Evolutionary conservation across 2,329 filamentous ascomycete species (phyloP), one percentile per base, ranked within the genome.

Genomic region (Pseudocercospora pini-densiflorae): DNA sequence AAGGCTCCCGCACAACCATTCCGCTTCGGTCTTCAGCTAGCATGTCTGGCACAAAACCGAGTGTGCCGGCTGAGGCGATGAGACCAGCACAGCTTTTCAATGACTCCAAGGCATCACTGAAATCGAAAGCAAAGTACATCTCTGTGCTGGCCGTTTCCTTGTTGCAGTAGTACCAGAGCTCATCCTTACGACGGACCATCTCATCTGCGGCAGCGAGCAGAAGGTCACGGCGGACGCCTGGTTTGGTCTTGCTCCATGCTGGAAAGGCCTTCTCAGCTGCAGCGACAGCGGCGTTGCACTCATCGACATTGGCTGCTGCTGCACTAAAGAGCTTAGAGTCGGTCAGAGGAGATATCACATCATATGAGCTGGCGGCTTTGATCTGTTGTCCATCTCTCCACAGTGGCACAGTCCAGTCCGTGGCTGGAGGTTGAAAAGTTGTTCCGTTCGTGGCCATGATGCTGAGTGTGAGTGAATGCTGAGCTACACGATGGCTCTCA

Each of bases 231-330:
- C 91, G 89, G 24, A 83, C 75, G n/a, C 81, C 73, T 1, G 88
- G 86, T 51, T 86, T 87, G 1, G 85, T 86, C 70, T 85, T 86
- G 57, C 85, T 84, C 92, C 92, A 95, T 62, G 83, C 79, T 43
- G 84, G 85, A 76, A 92, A 89, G 0, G 92, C 91, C n/a, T 83
- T 81, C 23, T 88, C 81, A 0, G 91, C 90, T n/a, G 88, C 85
- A 10, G 79, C 79, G n/a, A 85, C 79, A 19, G 88, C 88, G 68
- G 86, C 82, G 3, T 81, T 79, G 47, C 85, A 85, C 69, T 88
- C 83, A 5, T 81, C 77, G 33, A 85, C 81, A 2, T 88, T 87
- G 31, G 85, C 87, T 33, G 84, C 82, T 64, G 86, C 87, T 63
- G 83, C 82, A 70, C 86, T 82, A 72, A 88, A 81, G 43, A 87